Evolutionary conservation across 768 basidiomycete genomes (phyloP).

Genomic region (Lentinula aciculospora): DNA sequence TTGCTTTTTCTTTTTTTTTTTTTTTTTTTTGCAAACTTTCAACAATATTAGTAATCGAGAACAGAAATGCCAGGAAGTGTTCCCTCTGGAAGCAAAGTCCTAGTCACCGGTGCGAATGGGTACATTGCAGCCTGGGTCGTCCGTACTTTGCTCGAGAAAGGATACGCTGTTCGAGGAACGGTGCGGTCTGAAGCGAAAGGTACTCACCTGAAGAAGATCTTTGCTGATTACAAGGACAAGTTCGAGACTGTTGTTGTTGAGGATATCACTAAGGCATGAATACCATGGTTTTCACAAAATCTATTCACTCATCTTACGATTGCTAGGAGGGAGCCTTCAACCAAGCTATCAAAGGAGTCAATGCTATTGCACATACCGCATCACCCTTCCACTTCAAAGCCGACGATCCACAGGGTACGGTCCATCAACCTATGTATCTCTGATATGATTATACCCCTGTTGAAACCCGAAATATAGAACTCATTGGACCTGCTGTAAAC

Average conservation of each 20-base stretch:
- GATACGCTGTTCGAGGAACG: constrained; percentile 60
- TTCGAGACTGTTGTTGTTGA: constrained; percentile 64
- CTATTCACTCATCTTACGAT: background rate
- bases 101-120: constrained; percentile 47
- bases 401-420: constrained; percentile 35
- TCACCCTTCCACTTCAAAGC: constrained; percentile 51
- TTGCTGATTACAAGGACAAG: constrained; percentile 47
- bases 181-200: constrained; percentile 60
- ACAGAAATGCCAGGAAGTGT: constrained; percentile 1
- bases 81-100: constrained; percentile 5
- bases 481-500: constrained; percentile 52
- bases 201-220: constrained; percentile 46
- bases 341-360: constrained; percentile 70
- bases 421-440: background rate
- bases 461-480: no score
- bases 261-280: constrained; percentile 51
- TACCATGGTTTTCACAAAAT: no score
- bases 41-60: background rate
- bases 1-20: no score
- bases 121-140: constrained; percentile 59
- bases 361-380: constrained; percentile 66
- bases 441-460: background rate
- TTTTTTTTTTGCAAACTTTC: no score
- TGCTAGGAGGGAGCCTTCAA: constrained; percentile 65
- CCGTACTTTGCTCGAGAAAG: constrained; percentile 47